Evolutionary conservation across 73 alveolate species (phyloP), one percentile per base, ranked within the genome.

Genomic region (Tetrahymena malaccensis): DNA sequence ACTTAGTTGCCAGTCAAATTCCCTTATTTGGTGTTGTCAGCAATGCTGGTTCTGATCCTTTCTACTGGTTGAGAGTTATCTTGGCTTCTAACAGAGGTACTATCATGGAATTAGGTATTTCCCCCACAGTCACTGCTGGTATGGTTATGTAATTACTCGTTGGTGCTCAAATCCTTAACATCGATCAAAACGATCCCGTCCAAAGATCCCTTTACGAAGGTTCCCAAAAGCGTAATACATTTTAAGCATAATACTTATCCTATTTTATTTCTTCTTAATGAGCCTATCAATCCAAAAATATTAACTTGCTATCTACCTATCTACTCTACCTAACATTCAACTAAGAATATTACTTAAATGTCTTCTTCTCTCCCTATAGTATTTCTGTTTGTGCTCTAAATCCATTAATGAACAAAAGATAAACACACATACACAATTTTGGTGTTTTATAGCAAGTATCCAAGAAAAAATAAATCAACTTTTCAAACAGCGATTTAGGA

Each of bases 61-160:
- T 99, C 96, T 99, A 99, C 97, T 98, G 99, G 99, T 96, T 99
- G 96, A 98, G 99, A 98, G 99, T 99, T 95, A 99, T 99, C 96
- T 98, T 99, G 96, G 99, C 99, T 57, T 99, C 99, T 34, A 99
- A 99, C 97, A 98, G 99, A 97, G 99, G 99, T 85, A 98, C 99
- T 16, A 98, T 99, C 85, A 99, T 99, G 99, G 99, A 99, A 98
- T 97, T 98, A 85, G 99, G 99, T 94, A 99, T 99, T 84, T 97
- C 99, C 43, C 99, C 99, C 56, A 99, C 99, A 96, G 99, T 99
- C 96, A 99, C 99, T 95, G 96, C 99, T 27, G 99, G 99, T 34
- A 99, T 99, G 99, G 97, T 99, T 94, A 98, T 99, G 99, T 99
- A 99, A 97, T 98, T 99, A 55, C 98, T 99, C 35, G 99, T 99